Evolutionary conservation across 179 eudicot genomes (phyloP), one percentile per base, ranked within the genome.

Genomic region (Pouteria campechiana): DNA sequence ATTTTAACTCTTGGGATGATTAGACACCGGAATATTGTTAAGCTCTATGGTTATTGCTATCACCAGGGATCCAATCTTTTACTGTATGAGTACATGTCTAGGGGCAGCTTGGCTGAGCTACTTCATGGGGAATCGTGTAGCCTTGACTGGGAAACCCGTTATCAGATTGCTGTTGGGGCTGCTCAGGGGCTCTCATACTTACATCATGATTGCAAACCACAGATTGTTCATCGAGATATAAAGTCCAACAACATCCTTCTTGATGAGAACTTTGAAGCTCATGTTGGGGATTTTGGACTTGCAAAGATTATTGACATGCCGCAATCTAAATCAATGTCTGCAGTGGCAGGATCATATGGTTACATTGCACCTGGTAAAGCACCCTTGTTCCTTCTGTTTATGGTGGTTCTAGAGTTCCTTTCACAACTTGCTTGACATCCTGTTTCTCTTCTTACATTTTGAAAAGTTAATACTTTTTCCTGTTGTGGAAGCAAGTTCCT

Each of bases 271-370:
- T 81, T 68, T 51, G 97, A 89, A 55, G 97, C 97, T 37, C 97
- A 85, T 57, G 93, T 89, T 15, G 97, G 95, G 16, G 97, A 89
- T 73, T 89, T 89, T 12, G 97, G 97, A 6, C 85, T 89, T 7
- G 97, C 97, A 19, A 89, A 89, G 73, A 84, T 89, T 72, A 68
- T 89, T 85, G 76, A 28, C 95, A 79, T 50, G 73, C 88, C 1
- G 97, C 92, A 22, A 64, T 89, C 9, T 81, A 93, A 84, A 44
- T 81, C 83, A 60, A 84, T 84, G 95, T 89, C 95, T 24, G 95
- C 97, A 4, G 78, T 89, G 60, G 97, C 97, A 57, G 97, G 97
- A 14, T 84, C 97, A 23, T 89, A 84, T 46, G 97, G 97, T 19
- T 89, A 89, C 41, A 89, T 89, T 42, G 97, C 97, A 15, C 97